Percentiles rank a stretch among this genome's conserved stretches.
Evolutionary conservation across 2,329 filamentous ascomycete species (phyloP).

Genomic region (Cercospora brassicicola): DNA sequence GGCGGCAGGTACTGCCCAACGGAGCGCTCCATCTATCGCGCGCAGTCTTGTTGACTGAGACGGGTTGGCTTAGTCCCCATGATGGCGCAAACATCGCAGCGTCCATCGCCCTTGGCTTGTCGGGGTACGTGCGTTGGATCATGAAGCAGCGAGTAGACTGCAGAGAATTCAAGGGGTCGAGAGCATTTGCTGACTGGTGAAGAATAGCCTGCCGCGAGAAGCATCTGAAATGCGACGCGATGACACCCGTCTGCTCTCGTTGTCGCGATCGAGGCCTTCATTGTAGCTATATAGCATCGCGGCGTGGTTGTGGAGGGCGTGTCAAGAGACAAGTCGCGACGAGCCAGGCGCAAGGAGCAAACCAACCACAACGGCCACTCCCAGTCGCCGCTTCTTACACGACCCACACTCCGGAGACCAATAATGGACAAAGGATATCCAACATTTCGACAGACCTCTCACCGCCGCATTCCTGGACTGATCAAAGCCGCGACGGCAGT

Average conservation of each 20-base stretch:
- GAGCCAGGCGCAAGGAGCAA: background rate
- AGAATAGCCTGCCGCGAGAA: slow-evolving; percentile 51
- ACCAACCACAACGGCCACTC: slow-evolving; percentile 1
- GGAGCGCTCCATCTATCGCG: background rate
- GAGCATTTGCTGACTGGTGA: background rate
- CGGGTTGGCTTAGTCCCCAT: background rate
- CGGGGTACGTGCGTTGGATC: slow-evolving; percentile 24
- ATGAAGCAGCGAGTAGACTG: background rate
- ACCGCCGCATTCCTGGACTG: slow-evolving; percentile 9
- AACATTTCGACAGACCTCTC: slow-evolving; percentile 6
- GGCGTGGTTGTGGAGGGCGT: slow-evolving; percentile 69
- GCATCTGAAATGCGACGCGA: slow-evolving; percentile 75
- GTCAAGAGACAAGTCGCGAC: slow-evolving; percentile 24
- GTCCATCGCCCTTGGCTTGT: slow-evolving; percentile 32
- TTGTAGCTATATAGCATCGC: slow-evolving; percentile 72
- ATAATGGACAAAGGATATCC: background rate
- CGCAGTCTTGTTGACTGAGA: background rate
- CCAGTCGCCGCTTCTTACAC: slow-evolving; percentile 3
- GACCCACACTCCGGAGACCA: background rate
- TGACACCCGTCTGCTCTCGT: slow-evolving; percentile 64
- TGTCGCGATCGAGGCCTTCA: slow-evolving; percentile 40
- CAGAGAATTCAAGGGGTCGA: background rate
- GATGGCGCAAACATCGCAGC: slow-evolving; percentile 4
- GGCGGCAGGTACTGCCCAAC: background rate
- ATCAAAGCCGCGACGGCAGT: slow-evolving; percentile 6